Conservation (phyloP, 2,329 filamentous ascomycete genomes). For the Colletotrichum echinochloae region DNA sequence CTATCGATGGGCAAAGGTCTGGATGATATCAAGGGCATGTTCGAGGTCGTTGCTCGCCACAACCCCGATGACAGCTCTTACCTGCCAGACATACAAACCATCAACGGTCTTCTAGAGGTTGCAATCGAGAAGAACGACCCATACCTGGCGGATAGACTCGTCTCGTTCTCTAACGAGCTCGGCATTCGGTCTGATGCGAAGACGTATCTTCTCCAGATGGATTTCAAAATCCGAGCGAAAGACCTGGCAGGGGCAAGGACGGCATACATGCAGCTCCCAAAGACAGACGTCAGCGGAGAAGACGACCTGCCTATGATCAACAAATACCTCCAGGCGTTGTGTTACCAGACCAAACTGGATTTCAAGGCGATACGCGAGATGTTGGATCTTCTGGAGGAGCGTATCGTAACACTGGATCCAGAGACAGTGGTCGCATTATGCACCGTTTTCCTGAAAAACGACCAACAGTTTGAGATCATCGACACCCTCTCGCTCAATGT, state of each 20-base stretch:
- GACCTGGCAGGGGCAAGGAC: slow-evolving; percentile 78
- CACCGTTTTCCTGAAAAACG: slow-evolving; percentile 77
- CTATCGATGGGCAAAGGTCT: slow-evolving; percentile 75
- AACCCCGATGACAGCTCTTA: slow-evolving; percentile 59
- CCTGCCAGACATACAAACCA: slow-evolving; percentile 74
- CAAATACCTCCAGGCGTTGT: slow-evolving; percentile 77
- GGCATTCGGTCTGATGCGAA: slow-evolving; percentile 74
- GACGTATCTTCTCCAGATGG: slow-evolving; percentile 81
- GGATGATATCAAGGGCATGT: slow-evolving; percentile 79
- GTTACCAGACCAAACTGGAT: slow-evolving; percentile 68
- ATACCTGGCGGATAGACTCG: slow-evolving; percentile 79
- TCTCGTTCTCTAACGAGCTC: slow-evolving; percentile 73
- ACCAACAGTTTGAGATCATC: slow-evolving; percentile 82
- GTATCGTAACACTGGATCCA: slow-evolving; percentile 76
- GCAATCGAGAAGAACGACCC: slow-evolving; percentile 78
- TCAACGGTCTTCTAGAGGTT: slow-evolving; percentile 81
- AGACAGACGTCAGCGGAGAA: slow-evolving; percentile 60
- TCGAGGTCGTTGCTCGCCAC: slow-evolving; percentile 71
- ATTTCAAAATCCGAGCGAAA: slow-evolving; percentile 78
- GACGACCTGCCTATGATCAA: slow-evolving; percentile 76
- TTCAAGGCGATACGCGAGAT: slow-evolving; percentile 80
- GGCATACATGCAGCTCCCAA: slow-evolving; percentile 73
- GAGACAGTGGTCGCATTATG: slow-evolving; percentile 81
- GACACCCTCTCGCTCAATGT: slow-evolving; percentile 84
- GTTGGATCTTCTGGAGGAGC: slow-evolving; percentile 78